These are phyloP conservation scores for Cutaneotrichosporon spelunceum DNA, from an alignment of 1,284 basidiomycete species.

Conservation along the genomic window DNA sequence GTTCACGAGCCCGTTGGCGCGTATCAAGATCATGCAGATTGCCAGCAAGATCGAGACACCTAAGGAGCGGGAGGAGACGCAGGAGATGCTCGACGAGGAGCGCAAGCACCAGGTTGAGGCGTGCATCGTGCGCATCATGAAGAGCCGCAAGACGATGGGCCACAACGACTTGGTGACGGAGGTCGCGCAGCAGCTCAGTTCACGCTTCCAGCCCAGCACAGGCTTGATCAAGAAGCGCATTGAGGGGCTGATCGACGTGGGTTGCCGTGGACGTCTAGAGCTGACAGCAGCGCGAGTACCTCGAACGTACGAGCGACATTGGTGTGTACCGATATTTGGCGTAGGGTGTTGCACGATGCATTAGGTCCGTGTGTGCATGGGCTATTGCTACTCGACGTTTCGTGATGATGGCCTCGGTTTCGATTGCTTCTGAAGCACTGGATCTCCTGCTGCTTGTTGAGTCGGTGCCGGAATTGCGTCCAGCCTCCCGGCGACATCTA, in stretches of 20 bases:
- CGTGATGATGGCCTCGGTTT: neutral
- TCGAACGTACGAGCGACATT: constrained; percentile 47
- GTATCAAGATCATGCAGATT: constrained; percentile 92
- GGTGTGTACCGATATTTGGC: constrained; percentile 48
- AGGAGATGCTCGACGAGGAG: constrained; percentile 88
- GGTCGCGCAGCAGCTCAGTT: constrained; percentile 77
- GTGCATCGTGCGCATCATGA: constrained; percentile 97
- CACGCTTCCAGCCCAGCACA: constrained; percentile 82
- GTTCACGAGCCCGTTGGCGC: constrained; percentile 76
- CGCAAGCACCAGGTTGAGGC: constrained; percentile 90
- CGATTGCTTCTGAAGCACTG: neutral
- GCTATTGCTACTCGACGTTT: neutral
- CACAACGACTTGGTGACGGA: constrained; percentile 91
- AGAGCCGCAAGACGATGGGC: constrained; percentile 82
- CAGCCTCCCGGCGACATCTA: neutral
- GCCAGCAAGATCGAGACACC: constrained; percentile 78
- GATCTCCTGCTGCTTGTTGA: neutral
- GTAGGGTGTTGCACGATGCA: constrained; percentile 31
- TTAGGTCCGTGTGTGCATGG: neutral
- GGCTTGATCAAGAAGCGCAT: constrained; percentile 88
- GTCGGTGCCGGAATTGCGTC: neutral
- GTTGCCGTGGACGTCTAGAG: constrained; percentile 17
- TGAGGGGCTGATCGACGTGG: constrained; percentile 87
- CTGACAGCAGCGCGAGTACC: constrained; percentile 46
- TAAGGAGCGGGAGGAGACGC: constrained; percentile 87